Evolutionary conservation across 768 basidiomycete genomes (phyloP).

Genomic region (Trametes cubensis): DNA sequence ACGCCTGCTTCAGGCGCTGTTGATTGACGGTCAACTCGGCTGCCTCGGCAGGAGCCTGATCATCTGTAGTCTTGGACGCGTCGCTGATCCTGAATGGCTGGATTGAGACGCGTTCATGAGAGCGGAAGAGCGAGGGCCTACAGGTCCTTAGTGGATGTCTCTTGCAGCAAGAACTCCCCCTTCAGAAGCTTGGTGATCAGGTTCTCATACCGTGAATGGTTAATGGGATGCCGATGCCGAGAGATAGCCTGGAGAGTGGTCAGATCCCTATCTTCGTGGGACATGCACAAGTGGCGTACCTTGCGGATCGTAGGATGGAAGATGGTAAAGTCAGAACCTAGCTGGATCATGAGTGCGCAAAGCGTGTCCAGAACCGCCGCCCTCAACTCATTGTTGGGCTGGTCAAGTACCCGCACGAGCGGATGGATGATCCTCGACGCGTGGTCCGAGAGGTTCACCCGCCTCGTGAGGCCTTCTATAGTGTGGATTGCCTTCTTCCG

Average conservation of each 20-base stretch:
- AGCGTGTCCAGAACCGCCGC: slow-evolving; percentile 90
- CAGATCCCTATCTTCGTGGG: background rate
- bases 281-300: slow-evolving; percentile 42
- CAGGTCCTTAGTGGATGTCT: slow-evolving; percentile 36
- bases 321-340: slow-evolving; percentile 96
- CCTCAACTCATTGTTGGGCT: slow-evolving; percentile 75
- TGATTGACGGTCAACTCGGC: slow-evolving; percentile 94
- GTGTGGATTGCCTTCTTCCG: slow-evolving; percentile 90
- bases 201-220: slow-evolving; percentile 83
- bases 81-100: slow-evolving; percentile 50
- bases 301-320: slow-evolving; percentile 98
- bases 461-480: slow-evolving; percentile 84
- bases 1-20: slow-evolving; percentile 94
- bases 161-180: slow-evolving; percentile 89
- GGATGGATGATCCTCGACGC: slow-evolving; percentile 97
- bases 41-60: slow-evolving; percentile 77
- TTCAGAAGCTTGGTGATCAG: slow-evolving; percentile 87
- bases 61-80: slow-evolving; percentile 64
- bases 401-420: slow-evolving; percentile 81
- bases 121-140: background rate
- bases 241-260: slow-evolving; percentile 60
- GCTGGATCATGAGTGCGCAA: slow-evolving; percentile 88
- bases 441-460: slow-evolving; percentile 97
- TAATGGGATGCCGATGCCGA: slow-evolving; percentile 73
- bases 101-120: slow-evolving; percentile 57